These are phyloP conservation scores for Exophiala aquamarina DNA, from an alignment of 2,329 filamentous ascomycete genomes.

Conservation along the genomic window DNA sequence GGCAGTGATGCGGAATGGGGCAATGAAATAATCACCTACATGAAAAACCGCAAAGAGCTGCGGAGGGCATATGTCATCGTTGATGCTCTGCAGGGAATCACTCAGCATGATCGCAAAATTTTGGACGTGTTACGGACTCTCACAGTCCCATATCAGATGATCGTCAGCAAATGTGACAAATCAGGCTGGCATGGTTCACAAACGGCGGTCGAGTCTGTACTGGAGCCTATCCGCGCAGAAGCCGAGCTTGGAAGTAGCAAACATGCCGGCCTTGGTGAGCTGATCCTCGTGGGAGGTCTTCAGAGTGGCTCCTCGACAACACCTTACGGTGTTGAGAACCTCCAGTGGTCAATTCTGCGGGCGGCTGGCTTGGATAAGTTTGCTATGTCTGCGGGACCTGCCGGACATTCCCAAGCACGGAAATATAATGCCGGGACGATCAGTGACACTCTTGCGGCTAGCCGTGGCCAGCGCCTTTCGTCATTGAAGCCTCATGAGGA, in stretches of 20 bases:
- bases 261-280: constrained; percentile 31
- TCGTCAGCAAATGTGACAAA: constrained; percentile 67
- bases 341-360: constrained; percentile 64
- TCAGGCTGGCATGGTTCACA: constrained; percentile 38
- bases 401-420: too few species aligned
- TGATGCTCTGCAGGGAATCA: constrained; percentile 63
- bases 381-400: constrained; percentile 12
- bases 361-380: constrained; percentile 58
- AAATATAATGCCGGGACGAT: too few species aligned
- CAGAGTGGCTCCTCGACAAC: constrained; percentile 28
- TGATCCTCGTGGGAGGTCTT: constrained; percentile 39
- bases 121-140: constrained; percentile 55
- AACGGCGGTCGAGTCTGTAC: constrained; percentile 17
- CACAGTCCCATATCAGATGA: constrained; percentile 63
- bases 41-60: constrained; percentile 62
- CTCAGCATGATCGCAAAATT: constrained; percentile 58
- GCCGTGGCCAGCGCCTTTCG: too few species aligned
- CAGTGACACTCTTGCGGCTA: too few species aligned
- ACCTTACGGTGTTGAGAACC: constrained; percentile 57
- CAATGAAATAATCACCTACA: constrained; percentile 66
- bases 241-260: constrained; percentile 7
- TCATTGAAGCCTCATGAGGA: too few species aligned
- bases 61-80: constrained; percentile 64
- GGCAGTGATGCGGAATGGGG: constrained; percentile 65
- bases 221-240: constrained; percentile 10